phyloP scores from a whole-genome alignment of 306 rosid genomes.

The Pyrus bretschneideri region DNA sequence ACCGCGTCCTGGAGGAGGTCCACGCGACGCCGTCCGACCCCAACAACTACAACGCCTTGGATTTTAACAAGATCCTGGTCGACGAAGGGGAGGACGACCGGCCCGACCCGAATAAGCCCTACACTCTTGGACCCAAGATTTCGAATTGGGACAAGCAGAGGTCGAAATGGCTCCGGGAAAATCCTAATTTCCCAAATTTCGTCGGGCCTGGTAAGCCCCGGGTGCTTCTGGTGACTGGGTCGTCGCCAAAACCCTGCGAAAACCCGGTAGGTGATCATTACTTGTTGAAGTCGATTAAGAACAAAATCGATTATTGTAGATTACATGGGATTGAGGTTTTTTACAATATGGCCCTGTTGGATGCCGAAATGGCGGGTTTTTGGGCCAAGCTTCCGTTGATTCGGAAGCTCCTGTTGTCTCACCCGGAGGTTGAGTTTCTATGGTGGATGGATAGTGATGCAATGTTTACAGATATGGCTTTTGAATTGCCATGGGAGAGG shows the following conservation, averaged over 20 bases:
- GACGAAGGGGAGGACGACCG: slow-evolving; percentile 46
- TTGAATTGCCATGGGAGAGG: slow-evolving; percentile 83
- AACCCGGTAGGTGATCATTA: slow-evolving; percentile 91
- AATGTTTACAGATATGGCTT: slow-evolving; percentile 87
- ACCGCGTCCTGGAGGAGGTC: slow-evolving; percentile 53
- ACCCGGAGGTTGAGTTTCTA: slow-evolving; percentile 73
- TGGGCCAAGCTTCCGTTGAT: slow-evolving; percentile 94
- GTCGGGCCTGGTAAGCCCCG: slow-evolving; percentile 61
- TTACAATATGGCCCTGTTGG: slow-evolving; percentile 74
- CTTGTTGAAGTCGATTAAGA: slow-evolving; percentile 67
- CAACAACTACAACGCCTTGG: slow-evolving; percentile 56
- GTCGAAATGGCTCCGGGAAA: slow-evolving; percentile 50
- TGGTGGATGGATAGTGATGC: slow-evolving; percentile 99
- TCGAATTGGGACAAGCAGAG: slow-evolving; percentile 70
- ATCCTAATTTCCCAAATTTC: slow-evolving; percentile 61
- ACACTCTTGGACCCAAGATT: slow-evolving; percentile 72
- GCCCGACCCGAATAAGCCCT: slow-evolving; percentile 34
- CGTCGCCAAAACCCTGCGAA: slow-evolving; percentile 89
- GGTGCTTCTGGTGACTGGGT: slow-evolving; percentile 81
- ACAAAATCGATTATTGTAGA: slow-evolving; percentile 87
- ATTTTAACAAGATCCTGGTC: slow-evolving; percentile 50
- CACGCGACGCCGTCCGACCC: slow-evolving; percentile 24
- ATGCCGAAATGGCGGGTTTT: slow-evolving; percentile 90
- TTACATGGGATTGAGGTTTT: slow-evolving; percentile 77
- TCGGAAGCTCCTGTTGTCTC: slow-evolving; percentile 60